A percentile compares a stretch with the other conserved stretches of the same genome.
Evolutionary conservation across 768 basidiomycete genomes (phyloP).

Genomic region (Thelephora ganbajun): DNA sequence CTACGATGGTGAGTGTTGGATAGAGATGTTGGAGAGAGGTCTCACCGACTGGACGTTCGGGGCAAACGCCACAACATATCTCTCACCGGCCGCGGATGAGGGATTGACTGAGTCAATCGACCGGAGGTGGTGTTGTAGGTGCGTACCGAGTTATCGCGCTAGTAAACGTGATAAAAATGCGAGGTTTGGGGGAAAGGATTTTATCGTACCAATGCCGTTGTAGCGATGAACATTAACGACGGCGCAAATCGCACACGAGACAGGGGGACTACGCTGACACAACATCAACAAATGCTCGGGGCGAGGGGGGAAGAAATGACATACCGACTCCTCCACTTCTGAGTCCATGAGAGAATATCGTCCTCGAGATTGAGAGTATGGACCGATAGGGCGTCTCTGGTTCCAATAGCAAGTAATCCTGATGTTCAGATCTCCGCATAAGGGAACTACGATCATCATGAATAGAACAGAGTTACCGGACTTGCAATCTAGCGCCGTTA

Average conservation of each 20-base stretch:
- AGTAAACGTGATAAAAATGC: conserved; percentile 8
- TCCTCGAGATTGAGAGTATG: conserved; percentile 71
- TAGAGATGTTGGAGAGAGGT: conserved; percentile 8
- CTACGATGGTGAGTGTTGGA: neutral
- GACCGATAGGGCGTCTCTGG: conserved; percentile 42
- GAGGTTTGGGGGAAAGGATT: neutral
- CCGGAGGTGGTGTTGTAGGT: conserved; percentile 65
- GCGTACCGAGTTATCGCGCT: conserved; percentile 47
- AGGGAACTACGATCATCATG: conserved; percentile 12
- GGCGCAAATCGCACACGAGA: conserved; percentile 54
- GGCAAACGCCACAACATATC: conserved; percentile 62
- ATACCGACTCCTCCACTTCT: conserved; percentile 44
- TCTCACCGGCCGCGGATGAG: conserved; percentile 61
- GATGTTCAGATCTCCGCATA: neutral
- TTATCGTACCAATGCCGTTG: conserved; percentile 38
- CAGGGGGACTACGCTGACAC: conserved; percentile 32
- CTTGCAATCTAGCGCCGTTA: conserved; percentile 59
- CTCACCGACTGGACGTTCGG: conserved; percentile 51
- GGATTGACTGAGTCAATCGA: conserved; percentile 48
- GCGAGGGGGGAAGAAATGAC: conserved; percentile 1
- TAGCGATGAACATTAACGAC: conserved; percentile 61
- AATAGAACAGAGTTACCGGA: conserved; percentile 34
- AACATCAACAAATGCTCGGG: conserved; percentile 3
- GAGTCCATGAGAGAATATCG: conserved; percentile 72
- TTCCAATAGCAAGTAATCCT: conserved; percentile 71